These are phyloP conservation scores for Fusarium longipes DNA, from an alignment of 2,329 filamentous ascomycete genomes.

Conservation along the genomic window DNA sequence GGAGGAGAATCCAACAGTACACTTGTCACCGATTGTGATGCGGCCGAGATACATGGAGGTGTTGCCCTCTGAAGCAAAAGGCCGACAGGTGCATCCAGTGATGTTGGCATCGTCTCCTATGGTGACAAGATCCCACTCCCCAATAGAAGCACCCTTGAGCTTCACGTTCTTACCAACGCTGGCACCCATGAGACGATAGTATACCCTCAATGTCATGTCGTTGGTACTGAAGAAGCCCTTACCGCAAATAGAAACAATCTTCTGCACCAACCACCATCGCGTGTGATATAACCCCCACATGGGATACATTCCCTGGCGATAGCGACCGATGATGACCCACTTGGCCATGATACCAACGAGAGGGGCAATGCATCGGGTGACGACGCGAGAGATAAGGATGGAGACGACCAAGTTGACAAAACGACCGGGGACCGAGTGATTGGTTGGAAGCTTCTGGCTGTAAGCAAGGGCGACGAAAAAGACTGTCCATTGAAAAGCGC, in stretches of 20 bases:
- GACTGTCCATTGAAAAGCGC: constrained; percentile 10
- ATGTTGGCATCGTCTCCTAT: background rate
- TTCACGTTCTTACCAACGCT: background rate
- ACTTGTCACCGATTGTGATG: background rate
- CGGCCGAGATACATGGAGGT: constrained; percentile 20
- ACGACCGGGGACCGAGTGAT: background rate
- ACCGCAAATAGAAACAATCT: constrained; percentile 3
- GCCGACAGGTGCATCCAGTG: background rate
- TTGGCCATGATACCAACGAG: background rate
- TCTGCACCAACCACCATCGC: constrained; percentile 19
- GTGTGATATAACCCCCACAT: constrained; percentile 26
- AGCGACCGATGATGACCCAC: constrained; percentile 12
- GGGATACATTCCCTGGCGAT: background rate
- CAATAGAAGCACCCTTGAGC: background rate
- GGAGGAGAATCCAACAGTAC: background rate
- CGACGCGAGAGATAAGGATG: background rate
- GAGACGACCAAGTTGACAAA: constrained; percentile 10
- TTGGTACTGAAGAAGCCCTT: background rate
- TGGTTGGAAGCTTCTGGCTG: constrained; percentile 7
- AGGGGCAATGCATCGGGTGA: background rate
- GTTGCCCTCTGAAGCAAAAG: constrained; percentile 10
- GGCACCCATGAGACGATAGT: constrained; percentile 9
- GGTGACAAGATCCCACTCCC: background rate
- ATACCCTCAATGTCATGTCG: background rate
- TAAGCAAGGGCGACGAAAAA: constrained; percentile 14